These are phyloP conservation scores for Rostrohypoxylon terebratum DNA, from an alignment of 495 filamentous ascomycete genomes.

Conservation along the genomic window DNA sequence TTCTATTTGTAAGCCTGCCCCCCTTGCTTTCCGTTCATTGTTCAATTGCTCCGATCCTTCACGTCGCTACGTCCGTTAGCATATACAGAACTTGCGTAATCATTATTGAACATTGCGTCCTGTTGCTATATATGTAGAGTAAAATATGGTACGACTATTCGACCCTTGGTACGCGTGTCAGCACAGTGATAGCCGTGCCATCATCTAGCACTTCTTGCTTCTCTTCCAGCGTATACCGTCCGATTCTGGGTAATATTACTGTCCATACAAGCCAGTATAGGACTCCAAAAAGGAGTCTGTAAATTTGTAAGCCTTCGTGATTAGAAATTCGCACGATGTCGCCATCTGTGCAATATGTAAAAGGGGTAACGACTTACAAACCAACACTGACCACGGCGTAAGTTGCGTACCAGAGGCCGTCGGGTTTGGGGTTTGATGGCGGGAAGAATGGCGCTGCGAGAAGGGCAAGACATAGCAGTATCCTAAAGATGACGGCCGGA, in stretches of 20 bases:
- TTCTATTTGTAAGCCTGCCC: conserved; percentile 40
- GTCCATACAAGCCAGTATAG: conserved; percentile 82
- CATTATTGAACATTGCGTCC: conserved; percentile 10
- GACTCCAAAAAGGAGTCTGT: conserved; percentile 69
- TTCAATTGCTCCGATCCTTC: conserved; percentile 5
- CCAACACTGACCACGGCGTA: conserved; percentile 78
- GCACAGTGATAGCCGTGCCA: conserved; percentile 69
- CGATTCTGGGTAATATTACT: conserved; percentile 68
- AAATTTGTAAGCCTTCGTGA: conserved; percentile 58
- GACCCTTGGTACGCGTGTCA: conserved; percentile 58
- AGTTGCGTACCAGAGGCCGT: conserved; percentile 74
- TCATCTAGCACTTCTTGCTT: conserved; percentile 67
- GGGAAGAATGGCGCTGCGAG: conserved; percentile 68
- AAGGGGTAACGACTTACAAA: conserved; percentile 65
- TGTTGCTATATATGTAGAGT: background rate
- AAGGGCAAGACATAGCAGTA: conserved; percentile 59
- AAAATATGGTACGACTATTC: conserved; percentile 28
- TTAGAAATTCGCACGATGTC: conserved; percentile 39
- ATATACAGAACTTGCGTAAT: conserved; percentile 17
- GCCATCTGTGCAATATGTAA: background rate
- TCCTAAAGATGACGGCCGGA: conserved; percentile 62
- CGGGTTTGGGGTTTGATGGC: conserved; percentile 62
- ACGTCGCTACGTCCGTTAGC: background rate
- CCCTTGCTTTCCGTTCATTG: background rate
- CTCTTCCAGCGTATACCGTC: conserved; percentile 69